Evolutionary conservation across 331 rosid species (phyloP).

Genomic region (Pyracantha coccinea): DNA sequence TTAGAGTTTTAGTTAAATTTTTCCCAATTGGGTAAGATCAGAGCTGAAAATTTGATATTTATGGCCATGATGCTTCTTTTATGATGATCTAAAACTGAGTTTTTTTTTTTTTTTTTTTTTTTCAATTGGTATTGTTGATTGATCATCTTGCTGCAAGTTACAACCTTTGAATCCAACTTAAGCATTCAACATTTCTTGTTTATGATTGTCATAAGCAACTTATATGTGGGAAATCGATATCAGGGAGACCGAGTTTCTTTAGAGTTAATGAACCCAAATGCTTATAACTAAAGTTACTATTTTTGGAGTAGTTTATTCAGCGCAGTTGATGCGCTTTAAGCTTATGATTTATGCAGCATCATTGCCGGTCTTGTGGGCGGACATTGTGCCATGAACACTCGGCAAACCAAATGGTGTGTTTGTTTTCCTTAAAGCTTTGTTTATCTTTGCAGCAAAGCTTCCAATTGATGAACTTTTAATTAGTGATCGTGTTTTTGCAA

Average conservation of each 20-base stretch:
- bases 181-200: background rate
- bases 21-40: background rate
- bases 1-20: background rate
- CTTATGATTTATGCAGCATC: slow-evolving; percentile 77
- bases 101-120: too few relatives aligned
- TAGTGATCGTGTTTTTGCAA: slow-evolving; percentile 5
- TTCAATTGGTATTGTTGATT: background rate
- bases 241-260: background rate
- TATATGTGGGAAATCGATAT: background rate
- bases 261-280: background rate
- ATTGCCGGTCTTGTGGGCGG: slow-evolving; percentile 91
- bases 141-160: background rate
- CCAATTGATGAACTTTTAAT: slow-evolving; percentile 10
- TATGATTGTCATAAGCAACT: background rate
- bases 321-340: background rate
- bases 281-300: background rate
- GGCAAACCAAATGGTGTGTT: slow-evolving; percentile 62
- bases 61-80: background rate
- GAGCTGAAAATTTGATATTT: background rate
- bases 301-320: background rate
- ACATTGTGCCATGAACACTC: slow-evolving; percentile 95
- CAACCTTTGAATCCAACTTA: background rate
- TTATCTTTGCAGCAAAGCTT: background rate
- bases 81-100: background rate
- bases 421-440: background rate